Evolutionary conservation across 31 red algal genomes (phyloP).

Genomic region (Porphyra umbilicalis): DNA sequence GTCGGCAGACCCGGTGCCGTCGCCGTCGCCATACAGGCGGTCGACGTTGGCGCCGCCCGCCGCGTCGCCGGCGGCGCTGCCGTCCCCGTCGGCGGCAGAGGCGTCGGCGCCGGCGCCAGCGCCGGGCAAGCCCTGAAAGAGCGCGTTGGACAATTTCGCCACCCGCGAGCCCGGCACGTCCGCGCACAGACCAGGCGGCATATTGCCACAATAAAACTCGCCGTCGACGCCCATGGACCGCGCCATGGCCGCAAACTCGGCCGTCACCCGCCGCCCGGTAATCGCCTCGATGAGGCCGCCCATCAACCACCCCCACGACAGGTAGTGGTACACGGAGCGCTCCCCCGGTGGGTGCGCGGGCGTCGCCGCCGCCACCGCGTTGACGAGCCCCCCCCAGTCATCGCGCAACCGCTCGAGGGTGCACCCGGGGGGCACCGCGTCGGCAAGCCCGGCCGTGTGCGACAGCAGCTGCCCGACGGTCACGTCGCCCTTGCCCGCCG

Average conservation of each 20-base stretch:
- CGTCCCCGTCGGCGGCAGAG: not conserved
- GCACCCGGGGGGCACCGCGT: slow-evolving; percentile 25
- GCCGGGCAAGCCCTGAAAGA: not conserved
- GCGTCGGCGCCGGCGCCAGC: not conserved
- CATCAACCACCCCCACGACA: slow-evolving; percentile 62
- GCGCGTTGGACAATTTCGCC: not conserved
- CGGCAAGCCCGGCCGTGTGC: slow-evolving; percentile 49
- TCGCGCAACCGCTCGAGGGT: slow-evolving; percentile 28
- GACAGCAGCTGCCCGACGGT: slow-evolving; percentile 38
- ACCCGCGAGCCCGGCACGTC: slow-evolving; percentile 14
- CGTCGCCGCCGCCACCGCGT: slow-evolving; percentile 16
- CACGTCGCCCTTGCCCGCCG: slow-evolving; percentile 15
- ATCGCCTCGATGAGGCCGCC: slow-evolving; percentile 39
- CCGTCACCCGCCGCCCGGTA: slow-evolving; percentile 13
- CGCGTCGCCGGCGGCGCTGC: not conserved
- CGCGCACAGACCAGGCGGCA: slow-evolving; percentile 16
- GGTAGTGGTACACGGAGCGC: slow-evolving; percentile 33
- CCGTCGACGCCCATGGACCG: slow-evolving; percentile 10
- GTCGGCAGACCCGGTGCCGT: not conserved
- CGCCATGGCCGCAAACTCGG: slow-evolving; percentile 10
- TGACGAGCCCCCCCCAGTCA: slow-evolving; percentile 54
- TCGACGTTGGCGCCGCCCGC: not conserved
- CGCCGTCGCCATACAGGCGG: not conserved
- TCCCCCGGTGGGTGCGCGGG: slow-evolving; percentile 27
- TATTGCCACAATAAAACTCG: slow-evolving; percentile 29